These are phyloP conservation scores for Apium graveolens DNA, from an alignment of 129 eudicot species.

Conservation along the genomic window DNA sequence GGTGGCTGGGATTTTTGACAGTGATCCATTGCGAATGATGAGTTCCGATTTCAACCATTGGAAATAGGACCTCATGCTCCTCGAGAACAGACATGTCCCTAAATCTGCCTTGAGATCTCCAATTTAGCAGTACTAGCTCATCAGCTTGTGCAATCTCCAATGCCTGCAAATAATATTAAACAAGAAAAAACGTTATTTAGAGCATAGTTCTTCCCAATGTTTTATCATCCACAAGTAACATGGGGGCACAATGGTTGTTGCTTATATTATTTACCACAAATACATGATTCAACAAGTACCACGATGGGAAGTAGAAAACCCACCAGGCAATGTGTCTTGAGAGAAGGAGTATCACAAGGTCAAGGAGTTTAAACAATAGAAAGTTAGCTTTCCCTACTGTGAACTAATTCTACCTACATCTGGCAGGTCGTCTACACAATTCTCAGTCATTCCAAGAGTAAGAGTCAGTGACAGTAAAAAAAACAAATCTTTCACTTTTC, in stretches of 20 bases:
- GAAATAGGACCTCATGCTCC: constrained; percentile 45
- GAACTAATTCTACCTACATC: not conserved
- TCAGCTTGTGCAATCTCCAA: constrained; percentile 48
- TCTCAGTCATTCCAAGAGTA: not conserved
- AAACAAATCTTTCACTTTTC: not conserved
- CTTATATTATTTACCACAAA: not conserved
- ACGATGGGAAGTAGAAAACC: not conserved
- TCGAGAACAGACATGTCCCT: constrained; percentile 47
- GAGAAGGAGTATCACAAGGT: not conserved
- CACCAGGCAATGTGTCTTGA: not conserved
- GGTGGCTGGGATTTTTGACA: constrained; percentile 63
- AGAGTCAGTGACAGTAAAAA: not conserved
- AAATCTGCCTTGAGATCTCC: constrained; percentile 67
- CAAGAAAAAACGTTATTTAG: constrained; percentile 7
- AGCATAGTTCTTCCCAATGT: not conserved
- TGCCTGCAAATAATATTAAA: constrained; percentile 40
- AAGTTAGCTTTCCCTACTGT: not conserved
- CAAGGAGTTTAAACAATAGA: not conserved
- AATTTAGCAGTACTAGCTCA: constrained; percentile 54
- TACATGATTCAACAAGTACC: not conserved
- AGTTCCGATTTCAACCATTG: constrained; percentile 53
- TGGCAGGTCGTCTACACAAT: not conserved
- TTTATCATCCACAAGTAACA: not conserved
- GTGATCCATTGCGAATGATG: constrained; percentile 45
- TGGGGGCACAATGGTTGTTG: not conserved